Evolutionary conservation across 257 asterid species (phyloP).

Genomic region (Nicotiana tomentosiformis): DNA sequence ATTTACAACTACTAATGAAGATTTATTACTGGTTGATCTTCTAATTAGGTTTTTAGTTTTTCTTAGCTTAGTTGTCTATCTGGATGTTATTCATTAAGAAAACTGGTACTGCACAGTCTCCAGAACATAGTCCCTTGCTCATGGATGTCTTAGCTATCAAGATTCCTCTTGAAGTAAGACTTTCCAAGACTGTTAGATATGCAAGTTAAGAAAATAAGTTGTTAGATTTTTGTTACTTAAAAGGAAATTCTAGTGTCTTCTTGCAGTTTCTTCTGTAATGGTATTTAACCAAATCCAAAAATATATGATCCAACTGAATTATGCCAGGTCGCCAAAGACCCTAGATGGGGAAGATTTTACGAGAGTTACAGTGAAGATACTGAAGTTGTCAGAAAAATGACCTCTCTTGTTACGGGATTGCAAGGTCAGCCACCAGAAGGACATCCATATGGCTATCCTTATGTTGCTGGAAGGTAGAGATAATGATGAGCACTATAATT

Average conservation of each 20-base stretch:
- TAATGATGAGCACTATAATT: not conserved
- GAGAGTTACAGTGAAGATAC: slow-evolving; percentile 91
- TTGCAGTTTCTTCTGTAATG: not conserved
- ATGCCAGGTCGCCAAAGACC: slow-evolving; percentile 76
- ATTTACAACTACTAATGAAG: not conserved
- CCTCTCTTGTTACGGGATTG: slow-evolving; percentile 72
- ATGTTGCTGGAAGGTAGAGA: slow-evolving; percentile 78
- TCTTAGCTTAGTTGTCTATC: no score
- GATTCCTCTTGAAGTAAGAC: not conserved
- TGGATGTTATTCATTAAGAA: no score
- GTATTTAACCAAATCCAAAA: not conserved
- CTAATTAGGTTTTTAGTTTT: not conserved
- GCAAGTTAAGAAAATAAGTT: not conserved
- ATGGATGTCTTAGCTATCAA: not conserved
- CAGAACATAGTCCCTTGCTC: not conserved
- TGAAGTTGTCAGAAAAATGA: slow-evolving; percentile 72
- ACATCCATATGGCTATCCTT: slow-evolving; percentile 84
- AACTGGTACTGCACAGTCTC: not conserved
- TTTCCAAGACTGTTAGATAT: not conserved
- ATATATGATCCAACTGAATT: not conserved
- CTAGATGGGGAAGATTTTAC: slow-evolving; percentile 97
- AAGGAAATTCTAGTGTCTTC: not conserved
- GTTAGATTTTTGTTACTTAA: not conserved
- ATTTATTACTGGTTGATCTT: not conserved
- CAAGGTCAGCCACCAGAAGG: slow-evolving; percentile 94